phyloP scores from a whole-genome alignment of 305 asterid genomes.

The Rubia peregrina region DNA sequence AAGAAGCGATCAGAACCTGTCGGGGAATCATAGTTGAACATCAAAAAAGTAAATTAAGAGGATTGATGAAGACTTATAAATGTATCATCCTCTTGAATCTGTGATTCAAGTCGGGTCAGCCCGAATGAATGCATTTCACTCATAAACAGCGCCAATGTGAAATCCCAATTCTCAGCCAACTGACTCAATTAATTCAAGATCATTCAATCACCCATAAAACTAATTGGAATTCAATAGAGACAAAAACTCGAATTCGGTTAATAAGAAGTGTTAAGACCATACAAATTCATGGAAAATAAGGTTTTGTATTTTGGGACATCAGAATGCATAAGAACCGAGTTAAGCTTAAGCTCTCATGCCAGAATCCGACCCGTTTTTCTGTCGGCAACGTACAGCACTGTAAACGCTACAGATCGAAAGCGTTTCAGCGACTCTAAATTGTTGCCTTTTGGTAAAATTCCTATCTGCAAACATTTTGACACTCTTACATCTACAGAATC shows the following conservation, averaged over 20 bases:
- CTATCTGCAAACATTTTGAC: no score
- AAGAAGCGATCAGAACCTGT: background rate
- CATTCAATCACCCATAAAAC: background rate
- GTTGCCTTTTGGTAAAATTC: conserved; percentile 16
- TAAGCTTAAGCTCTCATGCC: background rate
- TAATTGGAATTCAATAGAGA: no score
- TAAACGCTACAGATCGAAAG: conserved; percentile 11
- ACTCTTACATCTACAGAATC: no score
- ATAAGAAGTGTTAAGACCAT: no score
- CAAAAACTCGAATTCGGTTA: no score
- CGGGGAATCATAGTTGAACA: no score
- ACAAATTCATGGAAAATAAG: background rate
- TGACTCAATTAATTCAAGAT: no score
- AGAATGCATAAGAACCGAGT: conserved; percentile 14
- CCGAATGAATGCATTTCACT: background rate
- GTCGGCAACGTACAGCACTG: conserved; percentile 30
- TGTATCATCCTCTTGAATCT: no score
- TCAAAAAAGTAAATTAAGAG: no score
- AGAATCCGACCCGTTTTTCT: conserved; percentile 16
- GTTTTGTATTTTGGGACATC: conserved; percentile 5
- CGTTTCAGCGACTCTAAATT: conserved; percentile 30
- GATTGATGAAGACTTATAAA: no score
- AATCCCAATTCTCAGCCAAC: background rate
- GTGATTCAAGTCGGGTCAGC: background rate
- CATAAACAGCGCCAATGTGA: background rate